Evolutionary conservation across 108 stramenopile genomes (phyloP), one percentile per base, ranked within the genome.

Genomic region (Mediolabrus comicus): DNA sequence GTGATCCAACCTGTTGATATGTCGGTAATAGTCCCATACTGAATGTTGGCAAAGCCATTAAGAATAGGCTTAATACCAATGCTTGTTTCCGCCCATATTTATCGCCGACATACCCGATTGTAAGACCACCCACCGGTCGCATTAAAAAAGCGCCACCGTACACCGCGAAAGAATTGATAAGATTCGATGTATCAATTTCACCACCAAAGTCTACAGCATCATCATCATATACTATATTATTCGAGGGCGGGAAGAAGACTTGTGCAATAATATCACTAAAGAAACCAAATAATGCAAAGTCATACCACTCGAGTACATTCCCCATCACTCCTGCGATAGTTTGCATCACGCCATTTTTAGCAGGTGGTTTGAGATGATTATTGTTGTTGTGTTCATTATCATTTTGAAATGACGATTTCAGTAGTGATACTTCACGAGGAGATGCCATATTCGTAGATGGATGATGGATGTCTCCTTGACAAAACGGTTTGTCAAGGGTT

Each of bases 71-170:
- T 4, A 49, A 13, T 3, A 82, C 81, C 56, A 92, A 74, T 6
- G 87, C 90, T n/a, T 65, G 43, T 41, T 84, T 85, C 4, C 90
- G 67, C 5, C 90, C 90, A 57, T 87, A 61, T 53, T 73, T 83
- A 49, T 92, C 90, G 2, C 87, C 86, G 16, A 87, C 24, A 59
- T 83, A 82, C 0, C 90, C 90, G 11, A 83, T 82, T 5, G 83
- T n/a, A 14, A 86, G 27, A 2, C 89, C 90, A 2, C 90, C 90
- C 3, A 90, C 30, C 4, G 90, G 90, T 4, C 90, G 62, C 72
- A 84, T 78, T 8, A 88, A 14, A 65, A 92, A 92, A 11, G 87
- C 90, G 3, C 80, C 78, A 30, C 90, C 90, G 74, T 87, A 91
- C 14, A 91, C 83, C 14, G 74, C 74, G 69, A 91, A 91, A 8